Percentiles rank a stretch among this genome's conserved stretches.
Conservation (phyloP, 768 basidiomycete genomes). For the Suillus cothurnatus region DNA sequence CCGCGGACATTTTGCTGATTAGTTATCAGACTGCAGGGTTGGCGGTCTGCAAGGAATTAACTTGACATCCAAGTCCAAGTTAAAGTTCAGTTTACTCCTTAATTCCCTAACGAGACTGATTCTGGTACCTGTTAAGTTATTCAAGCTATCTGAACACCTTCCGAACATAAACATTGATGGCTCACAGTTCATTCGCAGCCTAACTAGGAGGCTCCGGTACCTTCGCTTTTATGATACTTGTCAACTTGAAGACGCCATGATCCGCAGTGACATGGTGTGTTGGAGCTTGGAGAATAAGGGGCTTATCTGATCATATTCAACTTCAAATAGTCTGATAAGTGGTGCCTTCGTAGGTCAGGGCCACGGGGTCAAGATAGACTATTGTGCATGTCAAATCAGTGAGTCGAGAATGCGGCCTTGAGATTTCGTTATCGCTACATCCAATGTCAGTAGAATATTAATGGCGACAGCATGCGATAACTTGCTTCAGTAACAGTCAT, state of each 20-base stretch:
- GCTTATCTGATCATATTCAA: background rate
- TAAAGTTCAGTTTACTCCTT: background rate
- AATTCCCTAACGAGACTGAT: background rate
- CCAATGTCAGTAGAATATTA: too few relatives aligned
- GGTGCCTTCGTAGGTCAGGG: background rate
- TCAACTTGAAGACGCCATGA: background rate
- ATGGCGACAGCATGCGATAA: background rate
- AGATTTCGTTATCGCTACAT: background rate
- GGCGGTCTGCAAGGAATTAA: too few relatives aligned
- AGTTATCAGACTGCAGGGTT: background rate
- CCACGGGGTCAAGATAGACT: background rate
- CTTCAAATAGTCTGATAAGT: background rate
- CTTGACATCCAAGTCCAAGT: background rate
- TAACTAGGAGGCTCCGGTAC: background rate
- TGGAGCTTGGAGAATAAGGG: too few relatives aligned
- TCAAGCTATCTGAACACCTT: background rate
- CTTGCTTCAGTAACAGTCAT: background rate
- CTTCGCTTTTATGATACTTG: background rate
- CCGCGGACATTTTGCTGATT: background rate
- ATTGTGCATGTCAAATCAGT: background rate
- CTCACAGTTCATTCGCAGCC: background rate
- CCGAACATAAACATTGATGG: background rate
- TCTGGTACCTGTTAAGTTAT: background rate
- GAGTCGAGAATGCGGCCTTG: background rate
- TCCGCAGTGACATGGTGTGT: background rate